Percentiles rank a stretch among this genome's conserved stretches.
Conservation (phyloP, 1,139 yeast species). For the Eremothecium gossypii region DNA sequence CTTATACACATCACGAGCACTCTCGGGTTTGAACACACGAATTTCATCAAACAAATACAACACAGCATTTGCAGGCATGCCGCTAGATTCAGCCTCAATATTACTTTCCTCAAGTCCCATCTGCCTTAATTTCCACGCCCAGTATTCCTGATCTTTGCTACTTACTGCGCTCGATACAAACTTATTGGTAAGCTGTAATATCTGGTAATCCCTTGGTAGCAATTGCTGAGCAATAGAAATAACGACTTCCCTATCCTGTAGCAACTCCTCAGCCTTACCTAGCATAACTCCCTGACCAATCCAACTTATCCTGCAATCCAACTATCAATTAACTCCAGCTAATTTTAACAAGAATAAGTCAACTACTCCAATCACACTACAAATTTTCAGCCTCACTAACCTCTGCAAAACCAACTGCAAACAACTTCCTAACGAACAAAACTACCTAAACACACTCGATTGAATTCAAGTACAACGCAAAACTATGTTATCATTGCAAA, state of each 20-base stretch:
- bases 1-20: slow-evolving; percentile 14
- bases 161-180: slow-evolving; percentile 31
- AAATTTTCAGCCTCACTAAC: no score
- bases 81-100: slow-evolving; percentile 31
- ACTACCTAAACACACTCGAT: no score
- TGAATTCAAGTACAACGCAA: background rate
- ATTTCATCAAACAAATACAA: slow-evolving; percentile 22
- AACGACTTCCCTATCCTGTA: slow-evolving; percentile 22
- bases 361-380: no score
- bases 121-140: slow-evolving; percentile 42
- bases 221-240: slow-evolving; percentile 17
- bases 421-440: no score
- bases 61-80: slow-evolving; percentile 9
- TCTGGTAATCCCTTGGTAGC: slow-evolving; percentile 28
- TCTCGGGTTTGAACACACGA: slow-evolving; percentile 9
- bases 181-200: slow-evolving; percentile 23
- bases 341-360: no score
- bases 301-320: no score
- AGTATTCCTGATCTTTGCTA: slow-evolving; percentile 33
- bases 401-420: no score
- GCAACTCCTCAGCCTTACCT: slow-evolving; percentile 19
- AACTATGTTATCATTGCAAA: slow-evolving; percentile 2
- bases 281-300: background rate
- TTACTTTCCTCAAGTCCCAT: slow-evolving; percentile 38
- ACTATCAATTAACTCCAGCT: no score